Base-by-base conservation (phyloP, 495 filamentous ascomycete species). In the Neurospora cerealis region DNA sequence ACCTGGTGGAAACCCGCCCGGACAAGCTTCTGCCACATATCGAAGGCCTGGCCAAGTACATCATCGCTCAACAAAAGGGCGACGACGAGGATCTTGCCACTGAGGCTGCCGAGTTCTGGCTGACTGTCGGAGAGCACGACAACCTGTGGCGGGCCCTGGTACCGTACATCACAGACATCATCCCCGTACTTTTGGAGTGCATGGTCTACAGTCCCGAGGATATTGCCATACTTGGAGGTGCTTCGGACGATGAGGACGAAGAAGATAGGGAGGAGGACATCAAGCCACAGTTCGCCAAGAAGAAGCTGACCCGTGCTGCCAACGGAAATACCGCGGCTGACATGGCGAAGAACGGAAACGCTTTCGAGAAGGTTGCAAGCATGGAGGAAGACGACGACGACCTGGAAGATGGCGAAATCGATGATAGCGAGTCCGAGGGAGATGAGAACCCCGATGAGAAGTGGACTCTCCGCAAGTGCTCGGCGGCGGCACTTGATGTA, bases 171-270 rank as follows among this genome's bases (percentile, higher is more conserved):
- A 82, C 87, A 72, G 93, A 93, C 80, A 93, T 99, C 69, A 90
- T 99, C 21, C 95, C 96, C 0, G 91, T 98, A 19, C 83, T 99
- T 60, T 88, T 99, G 3, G 90, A 95, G 73, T 95, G 93, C 78
- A 99, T 99, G 96, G 90, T 98, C 19, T 99, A 98, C 77, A 91
- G 92, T 77, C 92, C 97, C 74, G 96, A 98, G 72, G 96, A 98
- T 74, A 94, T 97, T 71, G 87, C 93, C 69, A 86, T 93, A 34
- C 83, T 98, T 36, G 93, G 93, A 74, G 92, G 89, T 42, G 93
- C 92, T 9, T 91, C 89, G 38, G 93, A 97, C 74, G 95, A 98
- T 83, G 96, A 96, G 60, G 95, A 97, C 34, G 86, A 92, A 73
- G 96, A 98, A 38, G 96, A 99, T 81, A 88, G 91, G 9, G 91